Base-by-base conservation (phyloP, 192 early-diverging fungal species). In the Backusella australiensis region DNA sequence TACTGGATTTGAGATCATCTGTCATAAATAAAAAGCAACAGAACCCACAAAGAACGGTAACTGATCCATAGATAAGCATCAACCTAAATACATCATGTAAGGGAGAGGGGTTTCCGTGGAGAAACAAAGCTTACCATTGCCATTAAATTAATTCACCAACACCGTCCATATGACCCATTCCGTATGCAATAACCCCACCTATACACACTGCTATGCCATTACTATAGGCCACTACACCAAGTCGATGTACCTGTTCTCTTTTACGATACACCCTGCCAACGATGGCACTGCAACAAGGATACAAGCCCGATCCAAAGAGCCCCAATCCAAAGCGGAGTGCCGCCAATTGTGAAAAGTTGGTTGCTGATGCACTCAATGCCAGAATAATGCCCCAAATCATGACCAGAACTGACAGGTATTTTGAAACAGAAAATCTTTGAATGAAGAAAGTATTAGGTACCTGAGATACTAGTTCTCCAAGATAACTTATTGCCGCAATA, bases 121-220 rank as follows among this genome's bases (percentile, higher is more conserved):
- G 34, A 38, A 36, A 68, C 0, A 68, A 4, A n/a, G 6, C 9
- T 38, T 76, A 76, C 79, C 75, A 80, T 72, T 80, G 71, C 72
- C 79, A 80, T 6, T 38, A 44, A 6, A 74, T 23, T 11, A 80
- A 34, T 63, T 75, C 79, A 69, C 79, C 79, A 21, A 76, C 34
- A 4, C 29, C 29, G 15, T 0, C 14, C 41, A 44, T 15, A 44
- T 44, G 29, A 29, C 29, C 29, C 29, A 29, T 29, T 29, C 29
- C 29, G 29, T 29, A 29, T 29, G 29, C 29, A 29, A 29, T 1
- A 29, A 29, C 29, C 0, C 79, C 79, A 69, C 79, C 79, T 12
- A 76, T 23, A 8, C 63, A 38, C 9, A 67, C n/a, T 4, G 71
- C 79, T 35, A 74, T 12, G 7, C 79, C 79, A 38, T 76, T 76